Percentiles rank a stretch among this genome's conserved stretches.
phyloP scores from a whole-genome alignment of 1,284 basidiomycete species.

The Malassezia furfur region DNA sequence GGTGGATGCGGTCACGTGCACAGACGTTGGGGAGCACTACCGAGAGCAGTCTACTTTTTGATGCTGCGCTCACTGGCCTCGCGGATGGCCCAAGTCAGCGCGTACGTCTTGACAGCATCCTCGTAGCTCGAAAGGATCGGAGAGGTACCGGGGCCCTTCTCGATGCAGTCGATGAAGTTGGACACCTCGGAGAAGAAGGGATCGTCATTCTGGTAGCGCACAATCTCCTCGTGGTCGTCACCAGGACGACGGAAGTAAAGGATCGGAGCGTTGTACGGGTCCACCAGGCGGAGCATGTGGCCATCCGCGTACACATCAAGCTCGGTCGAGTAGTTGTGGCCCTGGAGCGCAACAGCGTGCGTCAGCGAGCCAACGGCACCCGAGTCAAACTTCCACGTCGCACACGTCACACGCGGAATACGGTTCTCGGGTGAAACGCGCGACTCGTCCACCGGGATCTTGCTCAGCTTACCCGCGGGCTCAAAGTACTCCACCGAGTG shows the following conservation, averaged over 20 bases:
- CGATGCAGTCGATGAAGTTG: slow-evolving; percentile 45
- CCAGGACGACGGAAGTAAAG: slow-evolving; percentile 46
- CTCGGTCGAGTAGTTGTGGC: slow-evolving; percentile 46
- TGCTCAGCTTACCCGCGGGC: slow-evolving; percentile 67
- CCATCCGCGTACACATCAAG: slow-evolving; percentile 44
- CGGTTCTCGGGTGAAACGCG: slow-evolving; percentile 54
- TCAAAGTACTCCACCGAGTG: slow-evolving; percentile 47
- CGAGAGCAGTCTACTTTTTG: slow-evolving; percentile 7
- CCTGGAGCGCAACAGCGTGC: slow-evolving; percentile 46
- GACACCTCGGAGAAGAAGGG: slow-evolving; percentile 48
- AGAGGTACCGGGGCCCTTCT: slow-evolving; percentile 29
- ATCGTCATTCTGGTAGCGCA: slow-evolving; percentile 46
- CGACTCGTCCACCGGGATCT: slow-evolving; percentile 69
- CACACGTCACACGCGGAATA: slow-evolving; percentile 45
- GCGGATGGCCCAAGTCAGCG: slow-evolving; percentile 44
- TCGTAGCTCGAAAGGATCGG: slow-evolving; percentile 40
- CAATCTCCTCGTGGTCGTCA: slow-evolving; percentile 47
- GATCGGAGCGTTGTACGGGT: slow-evolving; percentile 46
- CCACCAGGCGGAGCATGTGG: slow-evolving; percentile 41
- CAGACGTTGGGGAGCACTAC: background rate
- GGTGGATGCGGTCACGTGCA: background rate
- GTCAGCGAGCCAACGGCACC: slow-evolving; percentile 46
- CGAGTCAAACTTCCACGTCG: slow-evolving; percentile 45
- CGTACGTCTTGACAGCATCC: slow-evolving; percentile 47
- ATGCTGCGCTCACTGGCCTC: slow-evolving; percentile 35